Evolutionary conservation across 257 asterid genomes (phyloP), one percentile per base, ranked within the genome.

Genomic region (Nemophila menziesii): DNA sequence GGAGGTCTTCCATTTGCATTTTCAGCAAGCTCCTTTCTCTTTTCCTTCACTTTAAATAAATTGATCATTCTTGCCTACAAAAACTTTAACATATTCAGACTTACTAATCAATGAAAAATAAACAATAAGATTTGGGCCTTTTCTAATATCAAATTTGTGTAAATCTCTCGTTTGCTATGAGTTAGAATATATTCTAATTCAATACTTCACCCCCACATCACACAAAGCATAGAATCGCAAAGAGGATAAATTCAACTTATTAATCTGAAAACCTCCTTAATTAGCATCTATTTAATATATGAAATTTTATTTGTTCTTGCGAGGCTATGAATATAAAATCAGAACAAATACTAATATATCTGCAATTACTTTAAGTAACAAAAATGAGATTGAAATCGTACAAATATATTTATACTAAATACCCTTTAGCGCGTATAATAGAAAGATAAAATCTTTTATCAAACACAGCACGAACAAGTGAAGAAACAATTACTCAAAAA

Each of bases 1-100:
- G 92, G 76, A 58, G 92, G 86, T 58, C 60, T 76, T 41, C 97
- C 95, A 29, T 87, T 71, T 57, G 86, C 78, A 62, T 75, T 87
- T 70, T 80, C 97, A 58, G 92, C 93, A 55, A 74, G 82, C 56
- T 79, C 97, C 69, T 79, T 87, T 63, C 84, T 94, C 60, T 80
- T 87, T 58, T 82, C 95, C 63, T 87, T 87, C 36, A 82, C 97
- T 56, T 87, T 87, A 70, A 82, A 77, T 66, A 87, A 65, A 84
- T 74, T 87, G 60, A 82, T 82, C 97, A 87, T 87, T 61, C 57
- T 67, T 52, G 20, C 68, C 93, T 82, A 43, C 36, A 62, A 20
- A 26, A 39, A 3, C 15, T 49, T 46, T 20, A 18, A 33, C 15
- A 46, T 40, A 49, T 46, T 9, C 21, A 0, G 26, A 13, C 38